Conservation (phyloP, 345 rosid genomes). For the Microthlaspi erraticum region DNA sequence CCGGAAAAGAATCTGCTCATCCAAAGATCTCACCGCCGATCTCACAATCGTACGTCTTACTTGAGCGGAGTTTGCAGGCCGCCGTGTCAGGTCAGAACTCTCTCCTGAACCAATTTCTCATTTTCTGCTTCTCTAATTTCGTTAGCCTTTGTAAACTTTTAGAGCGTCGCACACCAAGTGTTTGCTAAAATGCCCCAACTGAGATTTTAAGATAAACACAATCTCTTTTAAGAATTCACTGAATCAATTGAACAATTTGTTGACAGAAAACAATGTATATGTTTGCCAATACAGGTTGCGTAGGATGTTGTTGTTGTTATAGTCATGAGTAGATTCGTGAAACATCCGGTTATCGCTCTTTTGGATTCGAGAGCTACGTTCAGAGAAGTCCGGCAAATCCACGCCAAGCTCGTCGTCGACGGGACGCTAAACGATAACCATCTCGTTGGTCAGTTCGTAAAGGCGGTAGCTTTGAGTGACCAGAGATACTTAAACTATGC, state of each 20-base stretch:
- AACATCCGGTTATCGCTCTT: conserved; percentile 40
- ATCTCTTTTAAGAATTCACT: background rate
- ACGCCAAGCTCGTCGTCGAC: conserved; percentile 54
- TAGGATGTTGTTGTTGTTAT: conserved; percentile 25
- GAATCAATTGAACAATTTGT: background rate
- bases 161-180: conserved; percentile 20
- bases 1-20: background rate
- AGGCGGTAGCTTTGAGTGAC: conserved; percentile 55
- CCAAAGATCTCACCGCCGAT: background rate
- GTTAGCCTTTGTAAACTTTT: background rate
- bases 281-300: conserved; percentile 7
- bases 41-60: background rate
- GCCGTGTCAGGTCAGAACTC: background rate
- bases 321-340: conserved; percentile 39
- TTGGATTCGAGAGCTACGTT: conserved; percentile 40
- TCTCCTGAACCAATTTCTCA: background rate
- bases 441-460: conserved; percentile 58
- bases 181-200: conserved; percentile 28
- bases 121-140: background rate
- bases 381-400: conserved; percentile 59
- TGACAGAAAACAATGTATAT: background rate
- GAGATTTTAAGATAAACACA: background rate
- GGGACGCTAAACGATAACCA: conserved; percentile 52
- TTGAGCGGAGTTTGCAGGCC: background rate
- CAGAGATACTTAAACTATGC: conserved; percentile 54